phyloP scores from a whole-genome alignment of 2,329 filamentous ascomycete genomes.

The Catunica adiposa region DNA sequence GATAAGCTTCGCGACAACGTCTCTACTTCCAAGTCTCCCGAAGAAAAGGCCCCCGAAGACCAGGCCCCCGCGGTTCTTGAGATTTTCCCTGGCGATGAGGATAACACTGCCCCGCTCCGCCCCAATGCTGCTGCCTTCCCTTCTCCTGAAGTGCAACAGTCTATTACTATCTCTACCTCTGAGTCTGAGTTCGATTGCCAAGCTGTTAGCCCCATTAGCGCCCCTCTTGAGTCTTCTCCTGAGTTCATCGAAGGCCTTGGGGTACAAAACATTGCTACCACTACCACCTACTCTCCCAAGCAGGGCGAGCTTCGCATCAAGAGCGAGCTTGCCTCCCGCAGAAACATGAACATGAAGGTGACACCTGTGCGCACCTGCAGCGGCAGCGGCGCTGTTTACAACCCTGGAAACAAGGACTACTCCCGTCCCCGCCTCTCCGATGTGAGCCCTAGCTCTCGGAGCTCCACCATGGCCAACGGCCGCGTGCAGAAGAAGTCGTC shows the following conservation, averaged over 20 bases:
- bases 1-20: slow-evolving; percentile 46
- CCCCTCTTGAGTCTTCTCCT: neutral
- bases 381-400: neutral
- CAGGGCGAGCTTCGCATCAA: neutral
- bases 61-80: slow-evolving; percentile 18
- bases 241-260: neutral
- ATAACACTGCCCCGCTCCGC: slow-evolving; percentile 20
- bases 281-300: neutral
- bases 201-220: neutral
- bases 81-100: slow-evolving; percentile 20
- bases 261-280: neutral
- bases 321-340: neutral
- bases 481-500: slow-evolving; percentile 3
- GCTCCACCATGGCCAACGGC: neutral
- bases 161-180: neutral
- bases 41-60: slow-evolving; percentile 17
- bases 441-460: neutral
- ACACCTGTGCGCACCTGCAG: neutral
- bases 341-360: slow-evolving; percentile 3
- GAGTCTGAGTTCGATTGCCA: neutral
- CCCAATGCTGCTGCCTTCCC: slow-evolving; percentile 24
- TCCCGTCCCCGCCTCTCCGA: neutral
- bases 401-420: slow-evolving; percentile 1
- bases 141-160: neutral
- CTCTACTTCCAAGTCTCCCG: slow-evolving; percentile 27